These are phyloP conservation scores for Lasiodiplodia hormozganensis DNA, from an alignment of 2,329 filamentous ascomycete genomes.

Conservation along the genomic window DNA sequence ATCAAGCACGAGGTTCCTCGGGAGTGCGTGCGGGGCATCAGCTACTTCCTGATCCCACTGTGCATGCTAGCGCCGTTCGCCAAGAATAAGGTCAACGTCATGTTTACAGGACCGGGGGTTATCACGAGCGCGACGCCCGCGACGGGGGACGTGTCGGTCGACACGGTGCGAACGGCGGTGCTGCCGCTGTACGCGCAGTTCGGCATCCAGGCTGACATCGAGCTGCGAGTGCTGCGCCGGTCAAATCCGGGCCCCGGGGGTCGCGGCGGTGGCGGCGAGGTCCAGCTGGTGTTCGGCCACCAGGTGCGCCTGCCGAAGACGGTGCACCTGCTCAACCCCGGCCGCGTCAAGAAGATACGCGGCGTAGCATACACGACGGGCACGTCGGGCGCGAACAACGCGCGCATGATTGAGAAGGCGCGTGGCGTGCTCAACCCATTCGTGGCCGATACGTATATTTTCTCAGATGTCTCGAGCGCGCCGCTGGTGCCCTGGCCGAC, in stretches of 20 bases:
- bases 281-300: slow-evolving; percentile 92
- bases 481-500: slow-evolving; percentile 72
- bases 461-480: slow-evolving; percentile 69
- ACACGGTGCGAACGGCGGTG: slow-evolving; percentile 91
- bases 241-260: slow-evolving; percentile 76
- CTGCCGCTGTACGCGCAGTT: slow-evolving; percentile 90
- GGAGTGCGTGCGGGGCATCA: slow-evolving; percentile 79
- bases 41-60: slow-evolving; percentile 89
- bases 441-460: slow-evolving; percentile 89
- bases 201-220: slow-evolving; percentile 85
- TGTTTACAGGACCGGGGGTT: slow-evolving; percentile 88
- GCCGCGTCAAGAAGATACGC: slow-evolving; percentile 84
- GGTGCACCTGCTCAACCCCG: slow-evolving; percentile 83
- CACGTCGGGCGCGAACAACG: slow-evolving; percentile 91
- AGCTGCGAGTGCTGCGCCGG: slow-evolving; percentile 79
- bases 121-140: slow-evolving; percentile 85
- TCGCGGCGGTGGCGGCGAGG: slow-evolving; percentile 83
- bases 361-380: slow-evolving; percentile 95
- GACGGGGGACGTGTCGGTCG: slow-evolving; percentile 82
- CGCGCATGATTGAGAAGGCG: slow-evolving; percentile 90
- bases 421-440: slow-evolving; percentile 86
- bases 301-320: slow-evolving; percentile 95
- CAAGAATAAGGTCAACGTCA: slow-evolving; percentile 87
- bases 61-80: slow-evolving; percentile 92
- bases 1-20: slow-evolving; percentile 82